A percentile compares a stretch with the other conserved stretches of the same genome.
phyloP scores from a whole-genome alignment of 495 filamentous ascomycete genomes.

The Trichoderma parareesei region DNA sequence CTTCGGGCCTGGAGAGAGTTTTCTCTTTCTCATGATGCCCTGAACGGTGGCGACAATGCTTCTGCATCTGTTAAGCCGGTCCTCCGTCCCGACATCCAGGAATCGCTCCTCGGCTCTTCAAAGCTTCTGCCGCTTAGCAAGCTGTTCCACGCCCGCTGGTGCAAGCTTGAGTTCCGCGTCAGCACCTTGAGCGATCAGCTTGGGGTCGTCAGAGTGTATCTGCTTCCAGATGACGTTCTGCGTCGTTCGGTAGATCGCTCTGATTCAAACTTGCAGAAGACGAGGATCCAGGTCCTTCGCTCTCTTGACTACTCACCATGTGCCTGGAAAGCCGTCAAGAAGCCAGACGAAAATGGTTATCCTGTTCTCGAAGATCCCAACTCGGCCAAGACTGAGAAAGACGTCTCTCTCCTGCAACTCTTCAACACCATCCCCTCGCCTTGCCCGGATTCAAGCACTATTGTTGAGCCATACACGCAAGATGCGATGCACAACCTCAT shows the following conservation, averaged over 20 bases:
- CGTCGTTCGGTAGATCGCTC: conserved; percentile 38
- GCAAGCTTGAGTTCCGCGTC: conserved; percentile 31
- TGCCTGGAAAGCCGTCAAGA: conserved; percentile 44
- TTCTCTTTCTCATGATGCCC: too few species aligned
- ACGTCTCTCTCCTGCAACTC: conserved; percentile 64
- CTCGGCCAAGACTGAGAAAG: neutral
- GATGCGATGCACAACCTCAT: conserved; percentile 59
- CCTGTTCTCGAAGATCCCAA: neutral
- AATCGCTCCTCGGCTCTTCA: neutral
- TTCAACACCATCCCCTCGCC: conserved; percentile 83
- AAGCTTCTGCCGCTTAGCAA: conserved; percentile 20
- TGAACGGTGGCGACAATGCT: neutral
- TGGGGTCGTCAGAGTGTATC: conserved; percentile 48
- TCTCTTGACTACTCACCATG: conserved; percentile 46
- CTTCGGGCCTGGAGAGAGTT: neutral
- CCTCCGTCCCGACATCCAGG: neutral
- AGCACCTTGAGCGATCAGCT: conserved; percentile 14
- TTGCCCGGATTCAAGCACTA: conserved; percentile 40
- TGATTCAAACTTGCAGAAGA: conserved; percentile 32
- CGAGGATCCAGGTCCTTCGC: conserved; percentile 44
- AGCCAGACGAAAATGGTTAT: conserved; percentile 2
- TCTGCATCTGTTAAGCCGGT: neutral
- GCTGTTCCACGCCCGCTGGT: conserved; percentile 30
- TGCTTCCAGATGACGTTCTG: conserved; percentile 60
- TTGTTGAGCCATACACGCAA: conserved; percentile 48